phyloP scores from a whole-genome alignment of 106 monocot species.

The Dendrobium catenatum region DNA sequence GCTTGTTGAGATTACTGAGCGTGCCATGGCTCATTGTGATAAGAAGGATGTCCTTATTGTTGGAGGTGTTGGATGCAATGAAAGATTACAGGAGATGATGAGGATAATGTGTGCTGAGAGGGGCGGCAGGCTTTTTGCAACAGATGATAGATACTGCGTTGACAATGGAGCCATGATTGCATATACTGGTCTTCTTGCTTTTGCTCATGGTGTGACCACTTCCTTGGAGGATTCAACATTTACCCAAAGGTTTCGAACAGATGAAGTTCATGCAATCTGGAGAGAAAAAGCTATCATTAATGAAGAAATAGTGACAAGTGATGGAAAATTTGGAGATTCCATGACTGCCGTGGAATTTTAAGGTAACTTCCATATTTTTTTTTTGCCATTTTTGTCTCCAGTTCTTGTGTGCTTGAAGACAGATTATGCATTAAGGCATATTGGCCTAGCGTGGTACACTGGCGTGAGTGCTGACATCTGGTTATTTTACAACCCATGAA shows the following conservation, averaged over 20 bases:
- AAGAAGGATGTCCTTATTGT: constrained; percentile 93
- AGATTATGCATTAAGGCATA: neutral
- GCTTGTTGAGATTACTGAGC: constrained; percentile 97
- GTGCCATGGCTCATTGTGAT: constrained; percentile 99
- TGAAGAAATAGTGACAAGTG: neutral
- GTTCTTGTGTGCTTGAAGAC: neutral
- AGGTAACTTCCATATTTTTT: neutral
- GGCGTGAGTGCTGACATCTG: neutral
- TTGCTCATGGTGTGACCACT: constrained; percentile 67
- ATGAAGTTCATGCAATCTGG: constrained; percentile 95
- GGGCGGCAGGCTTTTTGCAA: constrained; percentile 79
- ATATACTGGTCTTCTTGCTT: constrained; percentile 90
- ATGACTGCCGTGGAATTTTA: neutral
- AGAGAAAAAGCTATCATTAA: constrained; percentile 42
- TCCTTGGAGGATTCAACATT: constrained; percentile 81
- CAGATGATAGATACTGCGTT: constrained; percentile 92
- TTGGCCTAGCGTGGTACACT: neutral
- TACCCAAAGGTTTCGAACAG: constrained; percentile 89
- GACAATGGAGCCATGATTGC: constrained; percentile 99
- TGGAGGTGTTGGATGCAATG: constrained; percentile 95
- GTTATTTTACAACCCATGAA: neutral
- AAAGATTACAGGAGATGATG: constrained; percentile 95
- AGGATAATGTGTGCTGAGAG: constrained; percentile 87
- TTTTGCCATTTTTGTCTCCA: neutral
- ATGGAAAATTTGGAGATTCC: neutral